A percentile compares a stretch with the other conserved stretches of the same genome.
phyloP scores from a whole-genome alignment of 768 basidiomycete genomes.

The Mycena rosella region DNA sequence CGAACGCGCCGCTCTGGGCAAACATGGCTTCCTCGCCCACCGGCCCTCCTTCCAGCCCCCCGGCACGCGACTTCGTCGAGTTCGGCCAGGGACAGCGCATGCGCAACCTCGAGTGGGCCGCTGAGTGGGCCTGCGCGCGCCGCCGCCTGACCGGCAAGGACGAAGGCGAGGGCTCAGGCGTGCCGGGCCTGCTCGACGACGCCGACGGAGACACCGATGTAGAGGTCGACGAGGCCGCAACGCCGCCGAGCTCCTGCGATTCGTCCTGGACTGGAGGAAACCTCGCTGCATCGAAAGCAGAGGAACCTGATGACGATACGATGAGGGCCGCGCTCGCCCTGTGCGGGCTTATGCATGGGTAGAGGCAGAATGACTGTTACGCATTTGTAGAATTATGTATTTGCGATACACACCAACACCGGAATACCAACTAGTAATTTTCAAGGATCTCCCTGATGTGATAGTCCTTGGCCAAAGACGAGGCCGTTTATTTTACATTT shows the following conservation, averaged over 20 bases:
- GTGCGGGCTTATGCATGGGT: constrained; percentile 60
- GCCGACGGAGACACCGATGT: constrained; percentile 69
- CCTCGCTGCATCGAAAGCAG: not conserved
- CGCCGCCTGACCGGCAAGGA: constrained; percentile 61
- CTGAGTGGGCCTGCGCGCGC: constrained; percentile 84
- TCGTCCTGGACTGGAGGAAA: constrained; percentile 47
- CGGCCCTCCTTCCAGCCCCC: constrained; percentile 64
- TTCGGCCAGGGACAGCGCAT: constrained; percentile 60
- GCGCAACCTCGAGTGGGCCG: constrained; percentile 79
- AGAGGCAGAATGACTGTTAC: not conserved
- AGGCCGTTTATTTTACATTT: no score
- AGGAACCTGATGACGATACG: constrained; percentile 69
- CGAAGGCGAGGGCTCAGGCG: constrained; percentile 9
- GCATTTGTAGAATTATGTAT: not conserved
- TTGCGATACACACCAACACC: not conserved
- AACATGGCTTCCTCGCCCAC: constrained; percentile 76
- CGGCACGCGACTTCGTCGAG: constrained; percentile 59
- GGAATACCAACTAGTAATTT: not conserved
- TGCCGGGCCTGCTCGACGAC: constrained; percentile 38
- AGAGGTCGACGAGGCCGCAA: constrained; percentile 72
- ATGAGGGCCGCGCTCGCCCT: constrained; percentile 78
- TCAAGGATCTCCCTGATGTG: not conserved
- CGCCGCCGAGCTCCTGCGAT: constrained; percentile 67
- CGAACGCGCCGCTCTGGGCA: constrained; percentile 59
- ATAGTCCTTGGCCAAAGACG: no score